These are phyloP conservation scores for Coleophoma cylindrospora DNA, from an alignment of 2,329 filamentous ascomycete genomes.

Conservation along the genomic window DNA sequence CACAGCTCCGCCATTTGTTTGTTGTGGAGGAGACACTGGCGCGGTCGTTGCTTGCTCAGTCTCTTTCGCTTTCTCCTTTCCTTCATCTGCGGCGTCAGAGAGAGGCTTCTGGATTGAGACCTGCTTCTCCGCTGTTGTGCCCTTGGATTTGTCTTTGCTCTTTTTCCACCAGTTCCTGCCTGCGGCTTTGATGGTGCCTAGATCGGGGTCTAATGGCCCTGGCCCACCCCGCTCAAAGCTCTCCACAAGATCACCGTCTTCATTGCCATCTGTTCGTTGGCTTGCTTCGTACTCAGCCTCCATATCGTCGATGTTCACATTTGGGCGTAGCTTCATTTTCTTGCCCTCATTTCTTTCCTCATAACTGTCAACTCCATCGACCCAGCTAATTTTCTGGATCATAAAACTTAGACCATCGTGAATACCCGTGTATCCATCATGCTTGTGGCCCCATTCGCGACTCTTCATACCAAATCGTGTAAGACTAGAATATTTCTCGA, in stretches of 20 bases:
- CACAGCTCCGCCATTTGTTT: too few species aligned
- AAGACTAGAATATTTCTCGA: slow-evolving; percentile 71
- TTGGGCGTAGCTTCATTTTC: slow-evolving; percentile 21
- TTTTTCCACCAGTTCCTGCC: slow-evolving; percentile 20
- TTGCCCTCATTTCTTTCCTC: slow-evolving; percentile 37
- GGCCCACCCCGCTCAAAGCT: slow-evolving; percentile 14
- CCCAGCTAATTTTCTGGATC: slow-evolving; percentile 77
- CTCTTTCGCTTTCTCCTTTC: not conserved
- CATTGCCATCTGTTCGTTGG: slow-evolving; percentile 2
- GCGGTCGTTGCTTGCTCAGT: not conserved
- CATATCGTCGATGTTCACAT: slow-evolving; percentile 11
- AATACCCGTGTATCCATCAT: slow-evolving; percentile 30
- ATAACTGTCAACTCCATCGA: slow-evolving; percentile 61
- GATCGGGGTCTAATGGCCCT: not conserved
- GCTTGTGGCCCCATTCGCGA: slow-evolving; percentile 65
- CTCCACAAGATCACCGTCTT: slow-evolving; percentile 6
- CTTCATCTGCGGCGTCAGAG: not conserved
- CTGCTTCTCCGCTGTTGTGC: too few species aligned
- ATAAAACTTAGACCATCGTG: slow-evolving; percentile 70
- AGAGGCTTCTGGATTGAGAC: not conserved
- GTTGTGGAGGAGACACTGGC: too few species aligned
- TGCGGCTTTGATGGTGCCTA: slow-evolving; percentile 14
- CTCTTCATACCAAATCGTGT: slow-evolving; percentile 79
- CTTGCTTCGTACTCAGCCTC: slow-evolving; percentile 10
- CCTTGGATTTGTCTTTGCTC: not conserved